Evolutionary conservation across 768 basidiomycete genomes (phyloP).

Genomic region (Harrya chromipes): DNA sequence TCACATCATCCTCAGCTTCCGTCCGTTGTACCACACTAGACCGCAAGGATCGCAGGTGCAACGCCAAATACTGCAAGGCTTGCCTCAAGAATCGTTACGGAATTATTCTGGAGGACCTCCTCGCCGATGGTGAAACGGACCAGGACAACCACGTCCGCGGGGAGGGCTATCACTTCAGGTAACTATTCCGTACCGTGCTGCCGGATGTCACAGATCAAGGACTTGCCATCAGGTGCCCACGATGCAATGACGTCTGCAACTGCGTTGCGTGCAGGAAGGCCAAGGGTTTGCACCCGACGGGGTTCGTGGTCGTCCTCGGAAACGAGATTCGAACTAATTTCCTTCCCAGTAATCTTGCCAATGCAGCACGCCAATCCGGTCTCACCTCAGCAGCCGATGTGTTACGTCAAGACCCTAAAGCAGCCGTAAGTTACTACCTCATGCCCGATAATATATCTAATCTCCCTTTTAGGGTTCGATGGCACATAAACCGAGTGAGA

Average conservation of each 20-base stretch:
- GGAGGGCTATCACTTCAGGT: constrained; percentile 53
- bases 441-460: constrained; percentile 6
- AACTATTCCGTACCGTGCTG: constrained; percentile 11
- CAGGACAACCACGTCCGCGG: constrained; percentile 27
- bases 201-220: constrained; percentile 10
- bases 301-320: constrained; percentile 38
- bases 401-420: constrained; percentile 31
- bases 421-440: constrained; percentile 23
- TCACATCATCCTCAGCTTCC: constrained; percentile 24
- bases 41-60: constrained; percentile 43
- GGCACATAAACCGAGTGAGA: constrained; percentile 24
- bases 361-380: constrained; percentile 37
- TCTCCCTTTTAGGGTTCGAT: constrained; percentile 23
- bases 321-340: constrained; percentile 8
- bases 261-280: constrained; percentile 64
- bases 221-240: constrained; percentile 54
- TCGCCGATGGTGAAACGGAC: constrained; percentile 33
- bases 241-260: constrained; percentile 64
- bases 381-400: constrained; percentile 38
- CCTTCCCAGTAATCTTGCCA: constrained; percentile 36
- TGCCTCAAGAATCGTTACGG: constrained; percentile 72
- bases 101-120: constrained; percentile 39
- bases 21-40: constrained; percentile 38
- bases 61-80: constrained; percentile 55
- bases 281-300: constrained; percentile 56